Percentiles rank a stretch among this genome's conserved stretches.
These are phyloP conservation scores for Nowakowskiella sp. DNA, from an alignment of 192 early-diverging fungal species.

Conservation along the genomic window DNA sequence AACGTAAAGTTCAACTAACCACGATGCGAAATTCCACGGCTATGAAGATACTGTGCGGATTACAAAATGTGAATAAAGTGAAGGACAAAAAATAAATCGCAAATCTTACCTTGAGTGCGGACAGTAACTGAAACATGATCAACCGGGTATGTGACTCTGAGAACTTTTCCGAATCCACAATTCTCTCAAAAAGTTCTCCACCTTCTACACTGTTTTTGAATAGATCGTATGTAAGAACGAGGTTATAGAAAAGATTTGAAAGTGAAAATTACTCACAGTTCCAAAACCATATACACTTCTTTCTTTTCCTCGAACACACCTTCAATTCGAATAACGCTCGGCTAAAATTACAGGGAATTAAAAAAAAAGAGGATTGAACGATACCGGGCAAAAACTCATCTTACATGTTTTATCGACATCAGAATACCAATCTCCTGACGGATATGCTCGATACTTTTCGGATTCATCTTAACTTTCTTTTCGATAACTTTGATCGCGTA, in stretches of 20 bases:
- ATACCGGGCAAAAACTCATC: not conserved
- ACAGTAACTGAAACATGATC: constrained; percentile 63
- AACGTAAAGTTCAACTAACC: constrained; percentile 45
- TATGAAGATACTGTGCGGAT: constrained; percentile 58
- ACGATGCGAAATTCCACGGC: constrained; percentile 68
- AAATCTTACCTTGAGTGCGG: constrained; percentile 46
- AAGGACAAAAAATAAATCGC: not conserved
- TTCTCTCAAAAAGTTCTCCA: constrained; percentile 85
- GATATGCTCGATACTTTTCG: constrained; percentile 56
- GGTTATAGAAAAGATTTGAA: constrained; percentile 21
- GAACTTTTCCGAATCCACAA: constrained; percentile 55
- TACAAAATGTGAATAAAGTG: not conserved
- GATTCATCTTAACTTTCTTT: constrained; percentile 44
- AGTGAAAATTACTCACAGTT: constrained; percentile 32
- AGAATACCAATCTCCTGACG: constrained; percentile 60
- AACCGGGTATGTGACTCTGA: constrained; percentile 60
- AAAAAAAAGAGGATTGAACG: not conserved
- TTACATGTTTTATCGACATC: constrained; percentile 49
- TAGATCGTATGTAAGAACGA: constrained; percentile 27
- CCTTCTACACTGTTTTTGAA: constrained; percentile 43
- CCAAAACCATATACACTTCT: constrained; percentile 67
- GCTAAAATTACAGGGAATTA: constrained; percentile 7
- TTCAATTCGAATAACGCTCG: constrained; percentile 61
- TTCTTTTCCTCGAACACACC: constrained; percentile 51
- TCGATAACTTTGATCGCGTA: constrained; percentile 70